A percentile compares a stretch with the other conserved stretches of the same genome.
Conservation (phyloP, 306 rosid genomes). For the Cucumis hystrix region DNA sequence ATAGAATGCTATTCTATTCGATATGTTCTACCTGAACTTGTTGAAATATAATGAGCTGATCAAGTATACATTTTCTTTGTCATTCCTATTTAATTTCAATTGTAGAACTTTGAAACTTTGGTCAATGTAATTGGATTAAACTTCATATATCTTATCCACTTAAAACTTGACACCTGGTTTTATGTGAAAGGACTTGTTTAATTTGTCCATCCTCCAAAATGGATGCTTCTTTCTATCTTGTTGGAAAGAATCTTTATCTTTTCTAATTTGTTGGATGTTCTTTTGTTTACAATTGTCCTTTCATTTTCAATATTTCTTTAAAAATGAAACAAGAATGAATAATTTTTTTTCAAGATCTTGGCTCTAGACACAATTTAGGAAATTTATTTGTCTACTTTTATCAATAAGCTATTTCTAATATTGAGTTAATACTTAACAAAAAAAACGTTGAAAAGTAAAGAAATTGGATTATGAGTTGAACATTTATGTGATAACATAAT, state of each 20-base stretch:
- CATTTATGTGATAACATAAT: background rate
- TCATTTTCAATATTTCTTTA: background rate
- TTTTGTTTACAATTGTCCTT: background rate
- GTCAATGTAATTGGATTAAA: background rate
- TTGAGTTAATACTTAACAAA: background rate
- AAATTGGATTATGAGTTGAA: background rate
- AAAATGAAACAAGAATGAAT: background rate
- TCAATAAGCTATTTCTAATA: background rate
- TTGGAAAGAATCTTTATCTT: background rate
- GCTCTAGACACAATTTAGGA: background rate
- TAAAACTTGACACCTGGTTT: background rate
- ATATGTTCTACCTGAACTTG: too few species aligned
- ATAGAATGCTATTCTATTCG: too few species aligned
- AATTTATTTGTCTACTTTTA: background rate
- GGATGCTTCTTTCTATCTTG: background rate
- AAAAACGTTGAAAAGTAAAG: background rate
- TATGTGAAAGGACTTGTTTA: background rate
- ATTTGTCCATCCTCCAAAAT: background rate
- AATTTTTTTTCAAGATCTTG: background rate
- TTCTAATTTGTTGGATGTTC: background rate
- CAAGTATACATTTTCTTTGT: too few species aligned
- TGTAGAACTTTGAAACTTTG: background rate
- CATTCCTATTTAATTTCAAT: background rate
- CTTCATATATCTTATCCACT: background rate
- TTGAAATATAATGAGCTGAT: too few species aligned